These are phyloP conservation scores for Bryum argenteum DNA, from an alignment of 225 moss, liverwort and hornwort genomes.

Conservation along the genomic window DNA sequence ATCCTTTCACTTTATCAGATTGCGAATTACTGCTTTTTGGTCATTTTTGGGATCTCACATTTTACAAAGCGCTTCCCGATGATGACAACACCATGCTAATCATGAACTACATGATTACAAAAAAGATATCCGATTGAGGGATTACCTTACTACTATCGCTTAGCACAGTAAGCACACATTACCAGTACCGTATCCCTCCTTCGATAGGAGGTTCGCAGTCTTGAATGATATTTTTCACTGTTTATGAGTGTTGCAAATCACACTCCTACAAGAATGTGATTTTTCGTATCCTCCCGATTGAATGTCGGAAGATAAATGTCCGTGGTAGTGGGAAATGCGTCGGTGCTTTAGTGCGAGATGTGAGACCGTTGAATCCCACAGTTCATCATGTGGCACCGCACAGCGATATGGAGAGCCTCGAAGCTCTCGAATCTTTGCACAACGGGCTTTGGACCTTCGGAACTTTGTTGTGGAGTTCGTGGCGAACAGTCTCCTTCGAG, in stretches of 20 bases:
- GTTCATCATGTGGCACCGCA: constrained; percentile 39
- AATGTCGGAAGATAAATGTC: neutral
- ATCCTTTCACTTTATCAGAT: constrained; percentile 45
- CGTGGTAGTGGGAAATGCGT: accelerated
- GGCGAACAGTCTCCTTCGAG: neutral
- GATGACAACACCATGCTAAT: constrained; percentile 57
- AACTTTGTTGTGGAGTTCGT: neutral
- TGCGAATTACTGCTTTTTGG: constrained; percentile 30
- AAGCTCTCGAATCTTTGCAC: neutral
- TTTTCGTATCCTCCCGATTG: constrained; percentile 27
- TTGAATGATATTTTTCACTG: constrained; percentile 42
- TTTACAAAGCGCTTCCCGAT: neutral
- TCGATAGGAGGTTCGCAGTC: constrained; percentile 31
- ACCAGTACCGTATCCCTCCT: constrained; percentile 12
- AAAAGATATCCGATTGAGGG: constrained; percentile 56
- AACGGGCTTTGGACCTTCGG: neutral
- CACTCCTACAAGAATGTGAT: constrained; percentile 47
- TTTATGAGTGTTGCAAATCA: constrained; percentile 43
- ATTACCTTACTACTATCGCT: no score
- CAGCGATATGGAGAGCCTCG: neutral
- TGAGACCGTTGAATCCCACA: constrained; percentile 20
- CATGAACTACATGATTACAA: constrained; percentile 46
- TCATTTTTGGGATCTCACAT: constrained; percentile 41
- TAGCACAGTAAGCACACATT: constrained; percentile 46
- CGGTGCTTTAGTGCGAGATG: constrained; percentile 36